phyloP scores from a whole-genome alignment of 148 eudicot species.

The Dianthus caryophyllus region DNA sequence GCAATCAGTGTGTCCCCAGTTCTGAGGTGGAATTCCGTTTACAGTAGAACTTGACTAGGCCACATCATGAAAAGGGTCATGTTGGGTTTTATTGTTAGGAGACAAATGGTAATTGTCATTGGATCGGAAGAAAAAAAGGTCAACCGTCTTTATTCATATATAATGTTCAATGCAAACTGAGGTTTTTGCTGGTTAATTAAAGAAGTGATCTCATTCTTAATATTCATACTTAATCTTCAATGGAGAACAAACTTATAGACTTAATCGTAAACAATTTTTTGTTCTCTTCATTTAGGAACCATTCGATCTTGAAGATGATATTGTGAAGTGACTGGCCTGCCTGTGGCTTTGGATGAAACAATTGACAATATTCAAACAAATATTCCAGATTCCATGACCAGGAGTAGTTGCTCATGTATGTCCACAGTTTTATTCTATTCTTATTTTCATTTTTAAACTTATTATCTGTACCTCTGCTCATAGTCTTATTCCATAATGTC shows the following conservation, averaged over 20 bases:
- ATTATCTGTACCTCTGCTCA: not conserved
- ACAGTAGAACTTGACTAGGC: not conserved
- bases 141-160: not conserved
- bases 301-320: conserved; percentile 63
- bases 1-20: not conserved
- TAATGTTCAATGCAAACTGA: not conserved
- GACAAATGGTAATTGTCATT: not conserved
- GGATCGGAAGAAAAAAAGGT: not conserved
- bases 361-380: conserved; percentile 52
- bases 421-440: conserved; percentile 8
- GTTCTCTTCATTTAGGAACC: conserved; percentile 65
- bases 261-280: conserved; percentile 11
- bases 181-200: not conserved
- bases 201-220: not conserved
- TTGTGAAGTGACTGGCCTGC: conserved; percentile 72
- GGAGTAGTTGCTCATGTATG: conserved; percentile 90
- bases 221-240: not conserved
- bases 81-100: not conserved
- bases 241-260: too few relatives aligned
- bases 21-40: not conserved
- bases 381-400: conserved; percentile 45
- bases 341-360: conserved; percentile 96
- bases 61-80: not conserved
- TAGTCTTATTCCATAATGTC: not conserved
- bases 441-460: not conserved